These are phyloP conservation scores for Conticribra weissflogii DNA, from an alignment of 108 stramenopile genomes.

Conservation along the genomic window DNA sequence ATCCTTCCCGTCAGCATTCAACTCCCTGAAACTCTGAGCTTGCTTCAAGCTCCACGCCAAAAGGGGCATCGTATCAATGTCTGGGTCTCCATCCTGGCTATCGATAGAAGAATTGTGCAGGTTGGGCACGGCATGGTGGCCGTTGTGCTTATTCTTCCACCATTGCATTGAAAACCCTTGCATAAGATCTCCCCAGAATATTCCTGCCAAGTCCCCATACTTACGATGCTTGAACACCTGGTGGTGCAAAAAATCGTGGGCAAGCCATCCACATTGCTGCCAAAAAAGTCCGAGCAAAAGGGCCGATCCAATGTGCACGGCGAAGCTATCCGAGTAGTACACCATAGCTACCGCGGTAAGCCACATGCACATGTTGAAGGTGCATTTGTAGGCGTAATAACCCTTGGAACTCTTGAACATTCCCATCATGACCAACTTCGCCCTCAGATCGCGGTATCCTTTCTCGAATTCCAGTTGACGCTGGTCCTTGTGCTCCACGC, in stretches of 20 bases:
- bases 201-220: slow-evolving; percentile 91
- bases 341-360: slow-evolving; percentile 80
- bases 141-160: slow-evolving; percentile 99
- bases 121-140: slow-evolving; percentile 99
- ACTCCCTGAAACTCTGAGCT: slow-evolving; percentile 87
- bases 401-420: slow-evolving; percentile 90
- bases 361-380: slow-evolving; percentile 86
- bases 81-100: slow-evolving; percentile 91
- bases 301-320: slow-evolving; percentile 87
- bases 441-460: slow-evolving; percentile 93
- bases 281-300: slow-evolving; percentile 94
- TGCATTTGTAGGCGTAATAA: slow-evolving; percentile 95
- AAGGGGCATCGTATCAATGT: slow-evolving; percentile 99
- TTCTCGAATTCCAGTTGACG: slow-evolving; percentile 92
- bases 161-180: slow-evolving; percentile 94
- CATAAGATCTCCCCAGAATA: slow-evolving; percentile 96
- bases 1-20: slow-evolving; percentile 74
- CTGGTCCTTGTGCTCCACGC: slow-evolving; percentile 76
- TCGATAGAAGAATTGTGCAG: slow-evolving; percentile 84
- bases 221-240: slow-evolving; percentile 95
- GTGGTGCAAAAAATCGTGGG: slow-evolving; percentile 98
- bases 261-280: slow-evolving; percentile 99
- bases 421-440: slow-evolving; percentile 92
- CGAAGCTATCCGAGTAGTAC: slow-evolving; percentile 62
- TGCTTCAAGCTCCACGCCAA: slow-evolving; percentile 97